Conservation (phyloP, 495 filamentous ascomycete genomes). For the Xylaria grammica region DNA sequence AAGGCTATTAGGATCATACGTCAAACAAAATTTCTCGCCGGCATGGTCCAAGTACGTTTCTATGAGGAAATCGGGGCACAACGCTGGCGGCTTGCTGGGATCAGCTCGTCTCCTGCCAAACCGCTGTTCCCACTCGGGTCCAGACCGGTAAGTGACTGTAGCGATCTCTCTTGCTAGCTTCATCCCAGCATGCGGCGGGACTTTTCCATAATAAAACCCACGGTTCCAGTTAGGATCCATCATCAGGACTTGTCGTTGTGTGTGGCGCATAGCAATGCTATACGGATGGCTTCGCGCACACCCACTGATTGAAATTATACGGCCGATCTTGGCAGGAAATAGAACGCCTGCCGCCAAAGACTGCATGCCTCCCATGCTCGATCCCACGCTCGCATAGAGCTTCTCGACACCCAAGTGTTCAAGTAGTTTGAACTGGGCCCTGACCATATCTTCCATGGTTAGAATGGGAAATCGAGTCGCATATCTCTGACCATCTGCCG, state of each 20-base stretch:
- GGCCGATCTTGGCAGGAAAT: conserved; percentile 79
- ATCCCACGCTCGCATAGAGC: conserved; percentile 90
- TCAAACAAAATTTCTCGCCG: conserved; percentile 98
- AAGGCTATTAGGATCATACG: conserved; percentile 95
- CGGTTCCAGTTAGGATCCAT: conserved; percentile 97
- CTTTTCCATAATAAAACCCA: conserved; percentile 90
- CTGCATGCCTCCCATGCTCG: conserved; percentile 99
- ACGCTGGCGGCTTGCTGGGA: conserved; percentile 79
- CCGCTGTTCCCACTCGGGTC: conserved; percentile 96
- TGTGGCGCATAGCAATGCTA: conserved; percentile 98
- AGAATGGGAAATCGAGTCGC: conserved; percentile 96
- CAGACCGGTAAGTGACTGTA: conserved; percentile 95
- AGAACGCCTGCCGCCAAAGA: conserved; percentile 88
- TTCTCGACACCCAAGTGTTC: conserved; percentile 78
- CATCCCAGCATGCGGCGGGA: conserved; percentile 95
- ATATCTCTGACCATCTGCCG: conserved; percentile 84
- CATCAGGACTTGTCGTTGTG: conserved; percentile 97
- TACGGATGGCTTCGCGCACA: conserved; percentile 97
- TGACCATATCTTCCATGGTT: conserved; percentile 97
- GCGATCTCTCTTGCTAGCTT: conserved; percentile 98
- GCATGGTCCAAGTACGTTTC: conserved; percentile 99
- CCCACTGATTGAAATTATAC: conserved; percentile 88
- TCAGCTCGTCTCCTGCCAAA: conserved; percentile 91
- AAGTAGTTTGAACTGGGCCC: conserved; percentile 89
- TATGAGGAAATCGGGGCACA: conserved; percentile 97